Percentiles rank a stretch among this genome's conserved stretches.
Evolutionary conservation across 441 rosid genomes (phyloP).

Genomic region (Pelargonium australe): DNA sequence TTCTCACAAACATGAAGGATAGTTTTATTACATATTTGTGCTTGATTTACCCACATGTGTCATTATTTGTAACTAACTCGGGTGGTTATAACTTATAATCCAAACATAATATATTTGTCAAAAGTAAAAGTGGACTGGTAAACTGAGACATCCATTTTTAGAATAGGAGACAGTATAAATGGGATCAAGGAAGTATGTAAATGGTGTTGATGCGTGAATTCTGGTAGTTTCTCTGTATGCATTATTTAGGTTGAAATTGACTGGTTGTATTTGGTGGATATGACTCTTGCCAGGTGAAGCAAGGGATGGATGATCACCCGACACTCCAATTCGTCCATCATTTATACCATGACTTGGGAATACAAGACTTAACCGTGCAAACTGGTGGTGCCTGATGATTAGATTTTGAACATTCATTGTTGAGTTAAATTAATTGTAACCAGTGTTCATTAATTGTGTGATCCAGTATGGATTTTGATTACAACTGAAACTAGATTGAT

Average conservation of each 20-base stretch:
- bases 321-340: constrained; percentile 51
- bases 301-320: constrained; percentile 51
- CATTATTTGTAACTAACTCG: too few species aligned
- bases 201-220: neutral
- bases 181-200: too few species aligned
- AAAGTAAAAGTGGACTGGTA: too few species aligned
- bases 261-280: neutral
- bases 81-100: too few species aligned
- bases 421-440: neutral
- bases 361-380: constrained; percentile 71
- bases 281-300: constrained; percentile 43
- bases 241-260: neutral
- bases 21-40: too few species aligned
- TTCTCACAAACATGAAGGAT: too few species aligned
- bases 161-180: too few species aligned
- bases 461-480: neutral
- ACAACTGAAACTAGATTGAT: neutral
- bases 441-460: neutral
- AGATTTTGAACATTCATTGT: neutral
- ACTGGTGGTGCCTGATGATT: constrained; percentile 33
- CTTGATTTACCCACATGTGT: too few species aligned
- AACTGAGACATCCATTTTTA: too few species aligned
- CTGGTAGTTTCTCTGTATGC: constrained; percentile 16
- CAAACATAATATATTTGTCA: too few species aligned
- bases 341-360: constrained; percentile 70